Evolutionary conservation across 805 yeast species (phyloP), one percentile per base, ranked within the genome.

Genomic region (Pichia manshurica): DNA sequence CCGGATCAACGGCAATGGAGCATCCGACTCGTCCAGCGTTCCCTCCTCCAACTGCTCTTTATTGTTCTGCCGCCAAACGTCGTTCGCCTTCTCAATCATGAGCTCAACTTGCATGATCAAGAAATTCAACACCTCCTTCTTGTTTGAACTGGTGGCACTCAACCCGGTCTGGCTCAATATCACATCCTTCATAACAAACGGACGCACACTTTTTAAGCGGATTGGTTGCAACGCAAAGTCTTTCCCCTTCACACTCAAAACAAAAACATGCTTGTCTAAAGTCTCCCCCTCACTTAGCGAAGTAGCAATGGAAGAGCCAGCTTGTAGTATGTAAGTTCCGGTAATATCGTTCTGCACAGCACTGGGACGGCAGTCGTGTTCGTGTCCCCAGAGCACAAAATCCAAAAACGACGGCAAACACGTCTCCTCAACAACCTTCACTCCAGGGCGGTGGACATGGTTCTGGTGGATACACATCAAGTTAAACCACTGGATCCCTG

Each of bases 341-440:
- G 75, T 75, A 10, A 72, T 73, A 1, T 78, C 70, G 56, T 84
- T 83, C 39, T 70, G 70, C 1, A 71, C 74, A 0, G 95, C 79
- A 49, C 77, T 78, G 1, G 91, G 87, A 4, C 82, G 73, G 59
- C 97, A 88, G 61, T 93, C 97, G 65, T 93, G 99, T 62, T 93
- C 99, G 64, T 93, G 99, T 16, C 99, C 99, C 99, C 99, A 93
- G 2, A 90, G 68, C 0, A 93, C 82, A 48, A 91, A 70, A 60
- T 93, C 89, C 41, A 93, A 58, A 60, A 90, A 89, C 8, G 74
- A 69, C 0, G 98, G 99, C 21, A 93, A 67, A 56, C 86, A 84
- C 45, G 73, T 74, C 53, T 90, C 98, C 5, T 97, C 98, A 4
- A 93, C 69, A 54, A 84, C 84, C 4, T 87, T 81, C 0, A 95